These are phyloP conservation scores for Phytophthora pini DNA, from an alignment of 352 stramenopile genomes.

Conservation along the genomic window DNA sequence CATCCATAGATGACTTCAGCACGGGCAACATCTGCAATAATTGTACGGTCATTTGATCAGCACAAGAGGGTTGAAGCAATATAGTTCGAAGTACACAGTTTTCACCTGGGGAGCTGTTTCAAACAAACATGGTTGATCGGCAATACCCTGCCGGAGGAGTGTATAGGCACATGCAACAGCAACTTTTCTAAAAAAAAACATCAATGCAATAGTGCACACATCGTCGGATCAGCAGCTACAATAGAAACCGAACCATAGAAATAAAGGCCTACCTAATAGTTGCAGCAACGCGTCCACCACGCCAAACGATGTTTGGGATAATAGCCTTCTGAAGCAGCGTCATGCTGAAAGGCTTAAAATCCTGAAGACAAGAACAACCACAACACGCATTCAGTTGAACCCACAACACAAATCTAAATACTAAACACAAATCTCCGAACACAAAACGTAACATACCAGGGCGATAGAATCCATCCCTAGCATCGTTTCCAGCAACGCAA, in stretches of 20 bases:
- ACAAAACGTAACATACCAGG: slow-evolving; percentile 40
- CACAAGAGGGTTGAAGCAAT: background rate
- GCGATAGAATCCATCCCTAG: slow-evolving; percentile 59
- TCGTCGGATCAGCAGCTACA: slow-evolving; percentile 22
- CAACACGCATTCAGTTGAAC: no score
- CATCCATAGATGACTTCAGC: slow-evolving; percentile 89
- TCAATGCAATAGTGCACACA: background rate
- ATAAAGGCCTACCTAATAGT: slow-evolving; percentile 70
- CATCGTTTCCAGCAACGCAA: slow-evolving; percentile 88
- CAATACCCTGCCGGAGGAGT: slow-evolving; percentile 75
- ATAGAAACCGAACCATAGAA: background rate
- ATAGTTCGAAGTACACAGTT: background rate
- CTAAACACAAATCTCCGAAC: background rate
- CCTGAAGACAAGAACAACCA: slow-evolving; percentile 27
- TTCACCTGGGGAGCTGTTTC: slow-evolving; percentile 77
- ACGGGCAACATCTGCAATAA: slow-evolving; percentile 81
- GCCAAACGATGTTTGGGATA: slow-evolving; percentile 92
- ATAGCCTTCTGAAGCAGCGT: slow-evolving; percentile 78
- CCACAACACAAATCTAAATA: background rate
- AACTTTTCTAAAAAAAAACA: slow-evolving; percentile 74
- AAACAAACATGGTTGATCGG: slow-evolving; percentile 83
- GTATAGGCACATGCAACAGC: slow-evolving; percentile 89
- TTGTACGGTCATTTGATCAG: slow-evolving; percentile 6
- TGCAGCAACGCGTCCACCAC: slow-evolving; percentile 82
- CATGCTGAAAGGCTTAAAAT: slow-evolving; percentile 69